Evolutionary conservation across 2,329 filamentous ascomycete genomes (phyloP).

Genomic region (Verticillium dahliae): DNA sequence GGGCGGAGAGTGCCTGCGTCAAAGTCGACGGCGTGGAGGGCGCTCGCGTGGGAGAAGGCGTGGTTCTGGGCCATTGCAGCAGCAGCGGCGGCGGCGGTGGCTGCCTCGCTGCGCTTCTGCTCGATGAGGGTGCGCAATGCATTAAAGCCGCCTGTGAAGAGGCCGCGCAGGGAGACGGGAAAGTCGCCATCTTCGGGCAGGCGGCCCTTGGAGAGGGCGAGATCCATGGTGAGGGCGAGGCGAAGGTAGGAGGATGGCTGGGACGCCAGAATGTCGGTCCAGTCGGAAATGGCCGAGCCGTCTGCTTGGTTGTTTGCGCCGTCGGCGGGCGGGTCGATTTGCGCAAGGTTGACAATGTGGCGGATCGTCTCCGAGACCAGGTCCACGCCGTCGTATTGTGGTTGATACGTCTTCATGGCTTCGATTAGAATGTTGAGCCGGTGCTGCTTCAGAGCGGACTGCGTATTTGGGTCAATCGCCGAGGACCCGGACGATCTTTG

Average conservation of each 20-base stretch:
- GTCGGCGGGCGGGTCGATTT: constrained; percentile 14
- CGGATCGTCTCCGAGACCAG: constrained; percentile 36
- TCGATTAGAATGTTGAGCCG: constrained; percentile 37
- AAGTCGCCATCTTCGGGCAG: constrained; percentile 33
- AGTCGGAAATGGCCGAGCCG: constrained; percentile 24
- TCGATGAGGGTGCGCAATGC: constrained; percentile 25
- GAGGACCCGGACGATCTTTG: background rate
- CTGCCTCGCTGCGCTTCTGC: constrained; percentile 12
- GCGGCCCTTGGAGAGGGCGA: constrained; percentile 33
- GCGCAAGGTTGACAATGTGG: constrained; percentile 33
- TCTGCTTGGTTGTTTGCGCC: constrained; percentile 2
- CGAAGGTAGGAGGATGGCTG: constrained; percentile 33
- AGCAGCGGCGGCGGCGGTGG: background rate
- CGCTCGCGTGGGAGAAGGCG: background rate
- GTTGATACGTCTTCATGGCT: constrained; percentile 37
- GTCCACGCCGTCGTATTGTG: constrained; percentile 38
- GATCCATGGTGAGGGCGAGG: constrained; percentile 35
- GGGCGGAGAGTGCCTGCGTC: constrained; percentile 4
- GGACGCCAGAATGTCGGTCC: constrained; percentile 33
- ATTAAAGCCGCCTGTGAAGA: constrained; percentile 30
- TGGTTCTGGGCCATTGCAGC: background rate
- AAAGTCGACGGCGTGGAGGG: constrained; percentile 4
- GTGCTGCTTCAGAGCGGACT: constrained; percentile 32
- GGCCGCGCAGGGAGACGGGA: constrained; percentile 26
- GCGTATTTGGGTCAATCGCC: constrained; percentile 20